These are phyloP conservation scores for Coemansia guatemalensis DNA, from an alignment of 192 early-diverging fungal genomes.

Conservation along the genomic window DNA sequence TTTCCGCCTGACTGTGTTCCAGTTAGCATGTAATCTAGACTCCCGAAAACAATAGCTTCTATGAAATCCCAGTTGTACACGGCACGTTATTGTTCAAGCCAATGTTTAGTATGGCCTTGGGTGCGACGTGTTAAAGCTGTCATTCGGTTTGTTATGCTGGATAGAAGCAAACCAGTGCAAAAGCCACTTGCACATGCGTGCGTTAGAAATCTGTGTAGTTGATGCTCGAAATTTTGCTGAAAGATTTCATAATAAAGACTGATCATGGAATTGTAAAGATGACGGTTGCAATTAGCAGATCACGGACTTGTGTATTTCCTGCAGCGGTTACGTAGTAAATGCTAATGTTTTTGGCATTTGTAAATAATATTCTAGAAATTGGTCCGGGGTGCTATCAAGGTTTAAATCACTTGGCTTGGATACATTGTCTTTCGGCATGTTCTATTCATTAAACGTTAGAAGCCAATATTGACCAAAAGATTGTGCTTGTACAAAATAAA, in stretches of 20 bases:
- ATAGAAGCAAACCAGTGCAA: neutral
- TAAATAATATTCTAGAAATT: neutral
- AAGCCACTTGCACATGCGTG: neutral
- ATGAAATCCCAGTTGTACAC: neutral
- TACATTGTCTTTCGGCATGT: neutral
- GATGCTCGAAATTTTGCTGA: neutral
- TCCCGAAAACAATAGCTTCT: neutral
- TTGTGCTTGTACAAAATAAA: neutral
- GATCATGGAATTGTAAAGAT: neutral
- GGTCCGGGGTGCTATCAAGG: neutral
- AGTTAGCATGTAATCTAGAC: neutral
- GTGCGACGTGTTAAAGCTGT: neutral
- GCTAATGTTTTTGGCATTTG: neutral
- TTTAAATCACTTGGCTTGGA: neutral
- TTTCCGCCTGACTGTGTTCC: neutral
- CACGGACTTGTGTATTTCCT: neutral
- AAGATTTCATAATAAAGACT: neutral
- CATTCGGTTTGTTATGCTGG: neutral
- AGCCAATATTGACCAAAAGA: neutral
- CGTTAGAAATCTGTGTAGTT: neutral
- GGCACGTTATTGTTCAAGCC: neutral
- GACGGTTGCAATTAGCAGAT: neutral
- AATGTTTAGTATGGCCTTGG: neutral
- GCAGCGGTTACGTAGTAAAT: neutral
- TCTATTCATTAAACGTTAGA: neutral